Base-by-base conservation (phyloP, 169 alveolate species). In the Amoebophrya sp. region DNA sequence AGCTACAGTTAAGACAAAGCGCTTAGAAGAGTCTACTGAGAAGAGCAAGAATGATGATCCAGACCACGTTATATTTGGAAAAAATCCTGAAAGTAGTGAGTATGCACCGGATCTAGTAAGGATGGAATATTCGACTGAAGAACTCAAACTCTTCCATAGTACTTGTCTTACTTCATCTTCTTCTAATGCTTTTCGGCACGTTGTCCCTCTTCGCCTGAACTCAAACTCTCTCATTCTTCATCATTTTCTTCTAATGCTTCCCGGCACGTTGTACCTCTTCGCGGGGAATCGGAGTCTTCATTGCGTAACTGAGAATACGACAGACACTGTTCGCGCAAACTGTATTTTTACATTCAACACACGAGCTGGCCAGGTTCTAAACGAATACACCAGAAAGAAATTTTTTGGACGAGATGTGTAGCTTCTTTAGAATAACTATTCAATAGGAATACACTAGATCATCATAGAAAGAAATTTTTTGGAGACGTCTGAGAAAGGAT, bases 271-370 rank as follows among this genome's bases (percentile, higher is more conserved):
- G 65, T 47, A 47, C 36, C 90, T 90, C 0, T 90, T 90, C 33
- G 92, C 92, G 1, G 92, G 92, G 3, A 54, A 90, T 12, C 92
- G 92, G 23, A 53, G 89, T 33, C 65, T 90, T 40, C 92, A 90
- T 65, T 41, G 89, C 6, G 92, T 90, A 38, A 53, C 92, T 23
- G 23, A 90, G 39, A 54, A 53, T 65, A 41, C 89, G 40, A 54
- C 89, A 0, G 92, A 90, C 0, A 0, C 14, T 0, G 38, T 33
- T 33, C 92, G 92, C 24, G 92, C 65, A 76, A 90, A 90, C 29
- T 89, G 90, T 18, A 90, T 90, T n/a, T 90, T 90, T 33, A 90
- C 92, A 54, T 90, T 55, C 92, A 90, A 90, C n/a, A 34, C 39
- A 0, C 65, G 65, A 65, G 90, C 92, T 10, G 65, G 65, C 65